Evolutionary conservation across 257 asterid species (phyloP), one percentile per base, ranked within the genome.

Genomic region (Solanum infundibuliforme): DNA sequence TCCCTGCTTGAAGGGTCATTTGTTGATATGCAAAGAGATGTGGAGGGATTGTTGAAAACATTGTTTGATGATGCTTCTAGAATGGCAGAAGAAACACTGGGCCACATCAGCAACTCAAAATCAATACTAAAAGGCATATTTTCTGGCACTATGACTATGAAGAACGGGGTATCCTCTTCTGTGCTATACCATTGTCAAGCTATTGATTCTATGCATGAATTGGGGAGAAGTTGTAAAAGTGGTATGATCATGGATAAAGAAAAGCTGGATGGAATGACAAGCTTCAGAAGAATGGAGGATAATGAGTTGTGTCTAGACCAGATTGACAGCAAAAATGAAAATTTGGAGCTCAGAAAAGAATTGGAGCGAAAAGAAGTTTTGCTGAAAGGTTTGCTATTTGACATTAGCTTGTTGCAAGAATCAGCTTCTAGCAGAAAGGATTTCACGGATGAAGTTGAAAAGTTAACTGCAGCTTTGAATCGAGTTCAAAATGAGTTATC

Each of bases 321-420:
- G 60, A 89, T 88, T 90, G 91, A 91, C 87, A 85, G 87, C 84
- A 87, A 31, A 71, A 43, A 68, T 55, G 91, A 92, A 84, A 93
- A 87, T 69, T 83, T 89, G 72, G 89, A 91, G 86, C 97, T 95
- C 86, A 88, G 89, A 92, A 92, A 89, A 90, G 96, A 94, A 94
- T 90, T 96, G 81, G 90, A 94, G 87, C 91, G 91, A 21, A 96
- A 94, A 90, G 92, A 93, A 77, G 92, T 77, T 92, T 38, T 95
- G 87, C 87, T 96, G 93, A 91, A 94, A 89, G 99, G 99, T 88
- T 90, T 96, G 86, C 97, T 93, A 83, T 95, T 93, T 88, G 99
- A 96, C 92, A 92, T 95, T 88, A 94, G 95, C 91, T 92, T 95
- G 93, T 92, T 96, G 91, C 99, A 96, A 91, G 99, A 96, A 90